Evolutionary conservation across 2,329 filamentous ascomycete species (phyloP), one percentile per base, ranked within the genome.

Genomic region (Endothia cerciana): DNA sequence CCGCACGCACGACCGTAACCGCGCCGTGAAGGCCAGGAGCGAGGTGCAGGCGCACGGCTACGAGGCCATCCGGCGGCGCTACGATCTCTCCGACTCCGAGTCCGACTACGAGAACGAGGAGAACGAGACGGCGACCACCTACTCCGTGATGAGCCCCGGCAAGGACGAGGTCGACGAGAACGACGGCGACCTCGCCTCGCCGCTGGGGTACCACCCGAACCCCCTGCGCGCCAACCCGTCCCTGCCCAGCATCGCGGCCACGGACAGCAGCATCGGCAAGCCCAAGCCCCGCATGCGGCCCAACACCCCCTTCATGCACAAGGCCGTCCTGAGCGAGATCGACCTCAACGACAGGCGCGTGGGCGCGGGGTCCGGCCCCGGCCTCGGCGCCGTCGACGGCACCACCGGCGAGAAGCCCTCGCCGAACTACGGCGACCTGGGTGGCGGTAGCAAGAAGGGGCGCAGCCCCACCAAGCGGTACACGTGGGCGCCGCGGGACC

Each of bases 161-260:
- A 62, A 55, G 2, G 68, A 69, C 59, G 69, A 70, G 36, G 66
- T 73, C 19, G 67, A 71, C 63, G 72, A 75, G 57, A 60, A 68
- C 58, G 57, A 59, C 22, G 66, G 65, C 15, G 40, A 71, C 60
- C 68, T 68, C 28, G 73, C 67, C 65, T 58, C 70, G 59, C 61
- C 72, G 69, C 38, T n/a, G n/a, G n/a, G 53, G 51, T 81, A 82
- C 65, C 81, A 82, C 65, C 84, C 85, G 4, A 83, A 88, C 69
- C 85, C 86, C 0, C 76, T 88, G 43, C 78, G 82, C 43, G 79
- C 82, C 15, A 82, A 88, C 72, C 86, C 85, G 1, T 72, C 76
- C 1, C 73, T 72, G 36, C 60, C 38, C 64, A 61, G 62, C 28
- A 59, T 63, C 7, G 49, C 15, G 17, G 43, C 30, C 38, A 38